phyloP scores from a whole-genome alignment of 1,284 basidiomycete genomes.

The Cryptococcus depauperatus region DNA sequence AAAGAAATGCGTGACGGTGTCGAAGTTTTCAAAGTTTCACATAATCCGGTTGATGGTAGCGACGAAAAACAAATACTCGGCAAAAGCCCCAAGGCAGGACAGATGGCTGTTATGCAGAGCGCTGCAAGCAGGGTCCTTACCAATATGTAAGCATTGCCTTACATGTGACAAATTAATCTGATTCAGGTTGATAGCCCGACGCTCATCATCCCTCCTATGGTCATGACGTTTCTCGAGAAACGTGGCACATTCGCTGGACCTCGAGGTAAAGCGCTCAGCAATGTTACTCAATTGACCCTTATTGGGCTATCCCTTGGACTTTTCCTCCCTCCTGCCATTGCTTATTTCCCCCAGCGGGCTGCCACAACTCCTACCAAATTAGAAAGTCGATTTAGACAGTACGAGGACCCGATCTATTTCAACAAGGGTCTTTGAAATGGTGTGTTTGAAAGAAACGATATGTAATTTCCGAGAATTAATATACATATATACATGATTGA shows the following conservation, averaged over 20 bases:
- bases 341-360: conserved; percentile 50
- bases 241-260: conserved; percentile 44
- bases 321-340: conserved; percentile 52
- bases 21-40: conserved; percentile 43
- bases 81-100: conserved; percentile 46
- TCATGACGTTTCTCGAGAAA: conserved; percentile 47
- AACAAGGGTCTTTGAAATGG: conserved; percentile 49
- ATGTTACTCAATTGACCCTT: conserved; percentile 42
- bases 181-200: conserved; percentile 47
- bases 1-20: conserved; percentile 53
- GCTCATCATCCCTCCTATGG: conserved; percentile 49
- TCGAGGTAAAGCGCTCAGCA: conserved; percentile 31
- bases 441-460: too few relatives aligned
- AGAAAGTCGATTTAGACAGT: conserved; percentile 36
- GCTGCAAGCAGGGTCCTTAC: conserved; percentile 49
- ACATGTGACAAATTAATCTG: conserved; percentile 1
- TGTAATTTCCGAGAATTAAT: too few relatives aligned
- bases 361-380: conserved; percentile 43
- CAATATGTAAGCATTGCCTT: conserved; percentile 46
- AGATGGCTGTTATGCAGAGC: conserved; percentile 49
- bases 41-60: conserved; percentile 21
- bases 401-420: conserved; percentile 47
- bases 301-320: conserved; percentile 49
- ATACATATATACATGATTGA: too few relatives aligned
- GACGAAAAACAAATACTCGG: conserved; percentile 45